Evolutionary conservation across 1,139 yeast species (phyloP), one percentile per base, ranked within the genome.

Genomic region (Debaryomyces subglobosus): DNA sequence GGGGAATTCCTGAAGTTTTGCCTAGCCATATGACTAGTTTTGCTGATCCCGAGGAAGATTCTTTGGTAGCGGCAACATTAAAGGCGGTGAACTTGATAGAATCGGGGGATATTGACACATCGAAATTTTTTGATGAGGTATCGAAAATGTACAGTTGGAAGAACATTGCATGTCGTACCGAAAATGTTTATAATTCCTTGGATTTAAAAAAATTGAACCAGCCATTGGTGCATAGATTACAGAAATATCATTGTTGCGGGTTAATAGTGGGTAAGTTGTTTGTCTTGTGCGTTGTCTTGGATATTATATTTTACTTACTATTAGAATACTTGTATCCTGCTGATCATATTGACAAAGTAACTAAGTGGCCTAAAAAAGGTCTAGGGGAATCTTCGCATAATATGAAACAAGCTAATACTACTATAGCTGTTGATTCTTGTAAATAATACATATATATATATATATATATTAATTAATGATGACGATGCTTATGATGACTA

Each of bases 1-100:
- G 99, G 1, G 99, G 99, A 3, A 92, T 94, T 39, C 98, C 98
- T 0, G 99, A 95, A 61, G 99, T 95, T 3, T 68, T 95, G 38
- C 99, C 99, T 0, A 78, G 80, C 24, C 90, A 91, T 60, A 94
- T 95, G 98, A 91, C 97, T 0, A 88, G 87, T 3, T 94, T 89
- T 68, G 95, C 98, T 0, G 79, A 86, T 18, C 96, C 97, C 0
- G 78, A 72, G 48, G 97, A 89, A 49, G 90, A 89, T 52, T 85
- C 95, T 2, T 69, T 92, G 39, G 89, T 87, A 1, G 79, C 77
- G 9, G 86, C 90, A 13, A 82, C 94, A 1, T 65, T 84, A 39
- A 68, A 74, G 30, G 97, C 96, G 0, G 85, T 91, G 7, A 67
- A 72, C 1, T 65, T 79, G 46, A 72, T 89, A 46, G 77, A 81